Percentiles rank a stretch among this genome's conserved stretches.
phyloP scores from a whole-genome alignment of 2,329 filamentous ascomycete genomes.

The Huntiella savannae region DNA sequence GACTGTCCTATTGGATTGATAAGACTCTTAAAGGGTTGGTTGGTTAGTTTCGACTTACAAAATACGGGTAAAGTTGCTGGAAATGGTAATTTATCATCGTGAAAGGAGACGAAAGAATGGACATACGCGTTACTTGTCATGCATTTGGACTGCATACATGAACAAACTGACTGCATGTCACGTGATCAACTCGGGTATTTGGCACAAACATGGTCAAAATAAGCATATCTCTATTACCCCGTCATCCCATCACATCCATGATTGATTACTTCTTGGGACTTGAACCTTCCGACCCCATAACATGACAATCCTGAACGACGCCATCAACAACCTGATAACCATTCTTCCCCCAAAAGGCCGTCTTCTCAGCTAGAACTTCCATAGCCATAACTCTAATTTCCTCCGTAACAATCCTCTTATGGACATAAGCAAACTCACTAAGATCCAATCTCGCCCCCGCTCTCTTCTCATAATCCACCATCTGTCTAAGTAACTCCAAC shows the following conservation, averaged over 20 bases:
- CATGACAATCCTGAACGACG: not conserved
- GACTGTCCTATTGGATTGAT: not conserved
- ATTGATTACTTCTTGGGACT: not conserved
- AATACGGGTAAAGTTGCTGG: too few relatives aligned
- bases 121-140: too few relatives aligned
- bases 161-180: too few relatives aligned
- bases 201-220: too few relatives aligned
- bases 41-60: too few relatives aligned
- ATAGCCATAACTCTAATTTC: slow-evolving; percentile 69
- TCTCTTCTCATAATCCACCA: slow-evolving; percentile 83
- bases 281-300: not conserved
- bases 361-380: slow-evolving; percentile 57
- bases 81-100: too few relatives aligned
- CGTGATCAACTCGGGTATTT: too few relatives aligned
- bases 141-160: too few relatives aligned
- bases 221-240: too few relatives aligned
- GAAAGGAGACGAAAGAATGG: too few relatives aligned
- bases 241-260: too few relatives aligned
- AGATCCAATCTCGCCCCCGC: slow-evolving; percentile 50
- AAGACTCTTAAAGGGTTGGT: too few relatives aligned
- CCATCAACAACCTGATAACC: not conserved
- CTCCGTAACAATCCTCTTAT: slow-evolving; percentile 48
- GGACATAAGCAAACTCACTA: slow-evolving; percentile 71
- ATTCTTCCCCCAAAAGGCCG: slow-evolving; percentile 44
- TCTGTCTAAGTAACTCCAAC: slow-evolving; percentile 84